Evolutionary conservation across 2,329 filamentous ascomycete species (phyloP), one percentile per base, ranked within the genome.

Genomic region (Monosporascus sp.): DNA sequence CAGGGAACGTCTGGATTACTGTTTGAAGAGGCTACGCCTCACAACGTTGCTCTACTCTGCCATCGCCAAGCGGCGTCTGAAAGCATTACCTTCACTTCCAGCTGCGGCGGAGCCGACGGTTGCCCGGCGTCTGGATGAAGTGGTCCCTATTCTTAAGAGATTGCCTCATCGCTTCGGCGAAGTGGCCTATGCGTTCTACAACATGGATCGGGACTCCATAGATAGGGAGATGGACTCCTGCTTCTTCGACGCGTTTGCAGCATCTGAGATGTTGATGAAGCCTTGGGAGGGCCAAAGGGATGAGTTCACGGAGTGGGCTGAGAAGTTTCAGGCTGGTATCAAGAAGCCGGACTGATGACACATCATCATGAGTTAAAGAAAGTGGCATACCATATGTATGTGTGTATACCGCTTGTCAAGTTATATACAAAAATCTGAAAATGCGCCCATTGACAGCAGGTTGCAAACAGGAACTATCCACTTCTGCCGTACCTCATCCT

Each of bases 241-340:
- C 61, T 83, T 85, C 55, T 71, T 74, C 1, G 78, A 83, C 49
- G 85, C 87, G 0, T 79, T 80, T 59, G 73, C 70, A 1, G 80
- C 78, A 0, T 77, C 80, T 0, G 77, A 81, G 52, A 65, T 86
- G 48, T 69, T 89, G 14, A 73, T 74, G 49, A 72, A 76, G 54
- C 76, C 77, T 20, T 92, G 88, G 88, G 71, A 79, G 3, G 85
- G 79, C 0, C 70, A 79, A 47, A 77, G 81, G 18, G 91, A 96
- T 63, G 89, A 87, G 62, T 96, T 95, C 65, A 87, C 85, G 0
- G 75, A 80, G 17, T 96, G 91, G 91, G 83, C 79, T n/a, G 75
- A 73, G 11, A 80, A 77, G 57, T 84, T 83, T 58, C 76, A 77
- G 62, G 62, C 67, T 35, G 75, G 80, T 58, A 76, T 83, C 15